Percentiles rank a stretch among this genome's conserved stretches.
Conservation (phyloP, 352 stramenopile genomes). For the Saprolegnia parasitica region DNA sequence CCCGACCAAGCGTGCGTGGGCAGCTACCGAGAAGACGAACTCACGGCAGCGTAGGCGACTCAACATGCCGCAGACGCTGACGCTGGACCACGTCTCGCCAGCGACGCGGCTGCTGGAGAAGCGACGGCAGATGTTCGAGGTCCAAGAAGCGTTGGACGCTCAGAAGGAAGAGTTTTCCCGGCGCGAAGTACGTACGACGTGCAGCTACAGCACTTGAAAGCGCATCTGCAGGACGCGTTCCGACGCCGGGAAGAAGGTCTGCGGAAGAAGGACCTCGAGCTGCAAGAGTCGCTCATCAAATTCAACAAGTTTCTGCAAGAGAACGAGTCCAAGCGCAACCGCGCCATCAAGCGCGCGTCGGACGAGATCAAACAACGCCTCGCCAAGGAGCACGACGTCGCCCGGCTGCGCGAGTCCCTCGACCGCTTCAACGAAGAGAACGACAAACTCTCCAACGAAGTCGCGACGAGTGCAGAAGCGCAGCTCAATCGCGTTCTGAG, state of each 20-base stretch:
- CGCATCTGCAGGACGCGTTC: conserved; percentile 74
- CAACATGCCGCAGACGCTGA: conserved; percentile 84
- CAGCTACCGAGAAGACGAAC: not conserved
- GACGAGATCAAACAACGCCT: conserved; percentile 91
- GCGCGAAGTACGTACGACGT: conserved; percentile 38
- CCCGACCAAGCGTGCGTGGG: not conserved
- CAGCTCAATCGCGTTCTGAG: not conserved
- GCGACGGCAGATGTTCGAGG: conserved; percentile 93
- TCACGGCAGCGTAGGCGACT: conserved; percentile 5
- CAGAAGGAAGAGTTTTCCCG: conserved; percentile 93
- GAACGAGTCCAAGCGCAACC: conserved; percentile 92
- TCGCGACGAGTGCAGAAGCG: not conserved
- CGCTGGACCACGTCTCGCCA: conserved; percentile 90
- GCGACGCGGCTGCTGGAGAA: conserved; percentile 92
- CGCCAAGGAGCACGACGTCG: conserved; percentile 85
- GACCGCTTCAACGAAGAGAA: conserved; percentile 59
- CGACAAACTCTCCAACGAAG: conserved; percentile 51
- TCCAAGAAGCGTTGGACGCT: conserved; percentile 89
- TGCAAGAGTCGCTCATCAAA: conserved; percentile 94
- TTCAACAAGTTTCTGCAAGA: conserved; percentile 93
- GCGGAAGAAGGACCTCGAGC: conserved; percentile 90
- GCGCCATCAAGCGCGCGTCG: conserved; percentile 85
- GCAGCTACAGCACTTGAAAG: not conserved
- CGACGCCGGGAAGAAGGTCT: conserved; percentile 89
- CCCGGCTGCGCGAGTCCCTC: conserved; percentile 65